phyloP scores from a whole-genome alignment of 305 asterid species.

The Lippia alba region DNA sequence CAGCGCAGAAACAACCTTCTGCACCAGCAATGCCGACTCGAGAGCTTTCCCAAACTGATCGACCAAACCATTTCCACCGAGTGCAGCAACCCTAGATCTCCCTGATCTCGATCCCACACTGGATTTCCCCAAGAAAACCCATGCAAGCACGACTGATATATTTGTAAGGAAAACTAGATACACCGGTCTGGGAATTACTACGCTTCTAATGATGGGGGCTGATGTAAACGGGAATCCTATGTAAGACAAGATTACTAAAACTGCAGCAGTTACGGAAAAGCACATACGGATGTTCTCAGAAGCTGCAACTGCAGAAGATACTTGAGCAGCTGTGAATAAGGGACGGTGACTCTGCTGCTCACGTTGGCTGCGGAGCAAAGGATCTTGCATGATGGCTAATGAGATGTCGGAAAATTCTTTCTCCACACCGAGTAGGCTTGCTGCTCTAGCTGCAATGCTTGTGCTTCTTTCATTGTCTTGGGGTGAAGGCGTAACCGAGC shows the following conservation, averaged over 20 bases:
- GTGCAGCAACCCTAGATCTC: conserved; percentile 36
- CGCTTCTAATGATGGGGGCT: conserved; percentile 39
- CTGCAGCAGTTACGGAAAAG: conserved; percentile 62
- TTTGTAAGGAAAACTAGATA: conserved; percentile 70
- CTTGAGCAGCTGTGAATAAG: conserved; percentile 46
- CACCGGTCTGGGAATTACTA: conserved; percentile 61
- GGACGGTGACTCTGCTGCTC: conserved; percentile 37
- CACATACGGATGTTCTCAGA: conserved; percentile 61
- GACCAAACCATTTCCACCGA: conserved; percentile 47
- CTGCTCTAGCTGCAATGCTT: conserved; percentile 38
- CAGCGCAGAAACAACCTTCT: conserved; percentile 54
- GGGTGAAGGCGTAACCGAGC: conserved; percentile 40
- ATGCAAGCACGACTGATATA: conserved; percentile 55
- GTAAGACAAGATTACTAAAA: conserved; percentile 60
- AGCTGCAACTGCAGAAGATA: conserved; percentile 59
- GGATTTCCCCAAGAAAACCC: conserved; percentile 42
- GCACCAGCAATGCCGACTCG: conserved; percentile 56
- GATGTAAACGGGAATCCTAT: conserved; percentile 58
- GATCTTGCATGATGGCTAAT: conserved; percentile 36
- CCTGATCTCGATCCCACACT: conserved; percentile 36
- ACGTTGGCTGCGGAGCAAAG: conserved; percentile 30
- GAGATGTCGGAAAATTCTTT: conserved; percentile 45
- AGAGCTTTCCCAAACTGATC: conserved; percentile 66
- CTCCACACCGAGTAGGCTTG: conserved; percentile 38
- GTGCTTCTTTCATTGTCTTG: conserved; percentile 41